Evolutionary conservation across 352 stramenopile species (phyloP).

Genomic region (Globisporangium middletonii): DNA sequence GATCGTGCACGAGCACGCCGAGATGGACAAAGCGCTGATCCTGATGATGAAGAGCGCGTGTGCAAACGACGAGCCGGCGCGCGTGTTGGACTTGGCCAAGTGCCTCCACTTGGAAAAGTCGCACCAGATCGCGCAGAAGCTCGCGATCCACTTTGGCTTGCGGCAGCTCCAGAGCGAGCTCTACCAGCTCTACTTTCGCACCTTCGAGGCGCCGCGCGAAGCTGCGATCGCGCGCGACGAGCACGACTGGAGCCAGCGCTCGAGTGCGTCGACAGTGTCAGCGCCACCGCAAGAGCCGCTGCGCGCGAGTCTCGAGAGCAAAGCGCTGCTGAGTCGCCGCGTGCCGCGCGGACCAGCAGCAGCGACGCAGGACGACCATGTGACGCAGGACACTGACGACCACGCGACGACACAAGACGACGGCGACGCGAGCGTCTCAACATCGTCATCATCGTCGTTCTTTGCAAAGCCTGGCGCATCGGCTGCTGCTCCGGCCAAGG

Average conservation of each 20-base stretch:
- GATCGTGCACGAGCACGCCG: constrained; percentile 56
- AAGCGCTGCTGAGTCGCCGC: constrained; percentile 14
- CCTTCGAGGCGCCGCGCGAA: constrained; percentile 34
- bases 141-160: constrained; percentile 74
- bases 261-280: not conserved
- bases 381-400: constrained; percentile 3
- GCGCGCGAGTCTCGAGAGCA: constrained; percentile 9
- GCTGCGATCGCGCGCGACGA: constrained; percentile 6
- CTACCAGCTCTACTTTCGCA: constrained; percentile 62
- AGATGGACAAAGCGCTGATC: constrained; percentile 82
- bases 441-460: constrained; percentile 10
- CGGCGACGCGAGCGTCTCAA: too few species aligned
- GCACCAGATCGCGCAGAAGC: constrained; percentile 77
- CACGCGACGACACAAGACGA: constrained; percentile 1
- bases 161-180: constrained; percentile 67
- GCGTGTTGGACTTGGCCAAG: constrained; percentile 72
- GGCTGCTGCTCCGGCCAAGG: not conserved
- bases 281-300: constrained; percentile 2
- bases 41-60: constrained; percentile 81
- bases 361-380: not conserved
- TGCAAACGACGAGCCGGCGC: constrained; percentile 53
- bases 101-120: constrained; percentile 81
- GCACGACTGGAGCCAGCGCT: not conserved
- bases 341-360: not conserved
- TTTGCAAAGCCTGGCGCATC: constrained; percentile 1